Conservation (phyloP, 768 basidiomycete genomes). For the Hebeloma cylindrosporum region DNA sequence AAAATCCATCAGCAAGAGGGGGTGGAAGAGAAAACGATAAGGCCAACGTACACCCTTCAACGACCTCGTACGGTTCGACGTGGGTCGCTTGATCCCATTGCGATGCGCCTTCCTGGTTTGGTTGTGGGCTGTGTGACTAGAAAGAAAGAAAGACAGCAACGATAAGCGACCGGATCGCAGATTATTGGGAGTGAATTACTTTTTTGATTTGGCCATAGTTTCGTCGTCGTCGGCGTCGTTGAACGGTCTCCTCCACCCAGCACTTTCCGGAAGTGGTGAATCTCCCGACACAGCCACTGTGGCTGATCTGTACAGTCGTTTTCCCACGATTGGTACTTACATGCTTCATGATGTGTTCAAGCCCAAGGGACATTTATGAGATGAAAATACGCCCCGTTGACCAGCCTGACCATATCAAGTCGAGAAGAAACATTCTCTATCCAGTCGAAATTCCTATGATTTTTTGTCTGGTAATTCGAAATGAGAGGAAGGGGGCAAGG, state of each 20-base stretch:
- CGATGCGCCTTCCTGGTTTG: constrained; percentile 96
- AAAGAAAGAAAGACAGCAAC: background rate
- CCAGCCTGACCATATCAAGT: no score
- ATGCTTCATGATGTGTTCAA: no score
- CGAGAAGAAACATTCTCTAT: no score
- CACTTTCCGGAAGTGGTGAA: constrained; percentile 7
- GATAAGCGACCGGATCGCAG: background rate
- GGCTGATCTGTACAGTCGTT: constrained; percentile 42
- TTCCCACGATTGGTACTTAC: constrained; percentile 21
- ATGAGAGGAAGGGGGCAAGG: background rate
- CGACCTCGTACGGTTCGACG: constrained; percentile 71
- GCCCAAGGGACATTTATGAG: no score
- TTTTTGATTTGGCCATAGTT: constrained; percentile 97
- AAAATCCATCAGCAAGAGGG: background rate
- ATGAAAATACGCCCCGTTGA: no score
- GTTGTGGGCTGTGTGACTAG: constrained; percentile 88
- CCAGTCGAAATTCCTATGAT: no score
- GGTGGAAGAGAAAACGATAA: constrained; percentile 2
- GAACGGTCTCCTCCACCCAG: constrained; percentile 13
- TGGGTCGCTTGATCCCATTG: constrained; percentile 92
- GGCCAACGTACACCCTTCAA: constrained; percentile 83
- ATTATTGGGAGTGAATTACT: constrained; percentile 46
- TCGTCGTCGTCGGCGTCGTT: constrained; percentile 34
- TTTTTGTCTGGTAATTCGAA: no score
- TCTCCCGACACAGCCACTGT: constrained; percentile 44